Conservation (phyloP, 2,329 filamentous ascomycete species). For the Fusarium musae region DNA sequence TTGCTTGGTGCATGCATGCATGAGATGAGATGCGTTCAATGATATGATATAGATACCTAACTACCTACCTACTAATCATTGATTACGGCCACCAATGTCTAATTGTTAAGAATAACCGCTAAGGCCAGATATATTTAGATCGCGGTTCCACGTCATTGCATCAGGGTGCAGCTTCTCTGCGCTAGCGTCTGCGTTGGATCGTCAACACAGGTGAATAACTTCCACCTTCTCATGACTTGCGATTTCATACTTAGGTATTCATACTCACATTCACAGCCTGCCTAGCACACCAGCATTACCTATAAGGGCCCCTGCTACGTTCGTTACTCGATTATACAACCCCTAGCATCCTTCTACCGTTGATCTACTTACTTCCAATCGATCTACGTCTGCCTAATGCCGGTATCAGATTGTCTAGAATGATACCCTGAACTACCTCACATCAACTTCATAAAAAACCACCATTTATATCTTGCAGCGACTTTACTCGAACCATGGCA, state of each 20-base stretch:
- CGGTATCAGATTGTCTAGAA: constrained; percentile 2
- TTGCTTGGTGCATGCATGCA: constrained; percentile 2
- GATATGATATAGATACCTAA: constrained; percentile 1
- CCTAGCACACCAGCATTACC: neutral
- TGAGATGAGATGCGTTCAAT: neutral
- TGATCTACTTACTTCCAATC: neutral
- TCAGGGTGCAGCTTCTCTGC: constrained; percentile 5
- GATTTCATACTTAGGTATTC: constrained; percentile 17
- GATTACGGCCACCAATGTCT: neutral
- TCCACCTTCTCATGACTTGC: constrained; percentile 6
- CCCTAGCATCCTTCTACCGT: neutral
- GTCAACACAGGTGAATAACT: constrained; percentile 13
- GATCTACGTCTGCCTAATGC: neutral
- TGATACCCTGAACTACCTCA: constrained; percentile 23
- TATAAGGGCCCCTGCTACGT: neutral
- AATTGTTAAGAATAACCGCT: neutral
- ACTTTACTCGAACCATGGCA: constrained; percentile 19
- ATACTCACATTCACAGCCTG: constrained; percentile 2
- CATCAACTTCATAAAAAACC: neutral
- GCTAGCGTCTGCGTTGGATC: constrained; percentile 12
- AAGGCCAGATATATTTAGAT: neutral
- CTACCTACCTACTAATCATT: neutral
- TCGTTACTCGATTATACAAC: neutral
- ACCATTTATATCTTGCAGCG: neutral
- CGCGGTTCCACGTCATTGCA: constrained; percentile 1